These are phyloP conservation scores for Termitomyces sp. DNA, from an alignment of 768 basidiomycete species.

Conservation along the genomic window DNA sequence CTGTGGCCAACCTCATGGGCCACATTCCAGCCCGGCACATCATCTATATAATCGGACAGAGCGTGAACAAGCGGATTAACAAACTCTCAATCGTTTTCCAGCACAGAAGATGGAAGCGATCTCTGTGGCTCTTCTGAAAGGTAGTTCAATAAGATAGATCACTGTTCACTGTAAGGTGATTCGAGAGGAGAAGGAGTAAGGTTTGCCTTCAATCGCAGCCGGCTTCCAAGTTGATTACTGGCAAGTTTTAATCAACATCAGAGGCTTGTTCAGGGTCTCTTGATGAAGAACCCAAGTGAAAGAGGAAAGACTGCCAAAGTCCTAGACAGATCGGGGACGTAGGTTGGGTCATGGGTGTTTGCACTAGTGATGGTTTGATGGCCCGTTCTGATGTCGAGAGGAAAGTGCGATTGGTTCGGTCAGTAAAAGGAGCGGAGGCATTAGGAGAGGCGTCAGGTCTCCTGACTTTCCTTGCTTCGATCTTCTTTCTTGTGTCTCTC, in stretches of 20 bases:
- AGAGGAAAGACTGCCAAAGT: neutral
- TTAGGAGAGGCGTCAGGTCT: constrained; percentile 11
- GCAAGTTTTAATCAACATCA: neutral
- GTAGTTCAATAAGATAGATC: neutral
- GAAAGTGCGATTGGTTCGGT: constrained; percentile 2
- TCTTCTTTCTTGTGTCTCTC: constrained; percentile 30
- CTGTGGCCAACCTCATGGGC: neutral
- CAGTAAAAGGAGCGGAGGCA: constrained; percentile 9
- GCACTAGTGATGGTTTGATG: neutral
- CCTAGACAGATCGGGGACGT: constrained; percentile 14
- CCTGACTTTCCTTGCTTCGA: constrained; percentile 3
- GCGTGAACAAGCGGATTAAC: neutral
- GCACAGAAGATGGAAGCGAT: neutral
- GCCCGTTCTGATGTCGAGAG: neutral
- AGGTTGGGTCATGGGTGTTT: constrained; percentile 16
- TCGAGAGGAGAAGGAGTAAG: neutral
- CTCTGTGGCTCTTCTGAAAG: neutral
- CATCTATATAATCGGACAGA: neutral
- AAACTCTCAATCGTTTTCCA: neutral
- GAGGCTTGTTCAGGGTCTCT: neutral
- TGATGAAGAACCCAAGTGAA: neutral
- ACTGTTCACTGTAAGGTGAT: neutral
- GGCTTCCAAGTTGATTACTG: neutral
- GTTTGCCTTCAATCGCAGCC: neutral
- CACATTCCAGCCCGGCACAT: constrained; percentile 9